Evolutionary conservation across 2,329 filamentous ascomycete species (phyloP), one percentile per base, ranked within the genome.

Genomic region (Aspergillus tamarii): DNA sequence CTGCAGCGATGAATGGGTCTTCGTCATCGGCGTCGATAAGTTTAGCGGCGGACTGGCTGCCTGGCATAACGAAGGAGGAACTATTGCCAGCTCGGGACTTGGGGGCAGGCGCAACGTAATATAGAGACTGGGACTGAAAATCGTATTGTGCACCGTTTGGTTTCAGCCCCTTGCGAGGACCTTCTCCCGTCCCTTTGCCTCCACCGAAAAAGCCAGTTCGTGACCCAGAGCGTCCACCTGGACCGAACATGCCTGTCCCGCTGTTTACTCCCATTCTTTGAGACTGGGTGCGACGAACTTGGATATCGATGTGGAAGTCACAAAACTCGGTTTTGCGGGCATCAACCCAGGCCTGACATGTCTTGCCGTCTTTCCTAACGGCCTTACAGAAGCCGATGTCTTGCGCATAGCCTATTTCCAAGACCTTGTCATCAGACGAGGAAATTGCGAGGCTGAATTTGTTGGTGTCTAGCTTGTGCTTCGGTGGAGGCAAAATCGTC

Each of bases 381-480:
- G 89, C 88, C 74, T 94, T 93, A 80, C 95, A 99, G 75, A 91
- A 96, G 1, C 92, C 93, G 2, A 99, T 82, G 77, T 99, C 94
- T 55, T 93, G 86, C 12, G 94, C 88, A 26, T 84, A 87, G 45
- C 96, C 95, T 59, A 99, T 87, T 76, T 99, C 96, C 16, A 99
- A 86, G 41, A 99, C 88, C 0, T 90, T 94, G 73, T 99, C 95
- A 39, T 91, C 91, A 41, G 92, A 93, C 54, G 91, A 94, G 64
- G 91, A 91, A 67, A 99, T 86, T 16, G 93, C 91, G 5, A 99
- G 83, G 57, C 89, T 92, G 79, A 98, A 99, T 36, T 88, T 88
- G 30, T 93, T 93, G 0, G 91, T 94, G 66, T 94, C 91, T 19
- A 88, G 84, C 64, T 88, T 89, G 23, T 89, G 87, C 1, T 88